Evolutionary conservation across 768 basidiomycete genomes (phyloP).

Genomic region (Zangia roseola): DNA sequence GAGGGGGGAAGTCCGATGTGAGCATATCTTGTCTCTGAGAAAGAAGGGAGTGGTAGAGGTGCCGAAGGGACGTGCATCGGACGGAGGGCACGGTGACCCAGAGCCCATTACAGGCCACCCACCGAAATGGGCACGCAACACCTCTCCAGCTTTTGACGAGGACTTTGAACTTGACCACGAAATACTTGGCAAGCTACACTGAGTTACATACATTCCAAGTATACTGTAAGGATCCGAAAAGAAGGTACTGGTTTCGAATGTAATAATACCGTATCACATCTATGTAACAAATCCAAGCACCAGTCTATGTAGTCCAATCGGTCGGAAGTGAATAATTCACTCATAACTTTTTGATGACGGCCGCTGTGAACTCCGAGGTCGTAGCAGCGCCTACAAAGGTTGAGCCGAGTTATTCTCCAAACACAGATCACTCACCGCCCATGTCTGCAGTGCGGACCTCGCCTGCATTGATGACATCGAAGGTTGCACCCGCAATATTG

Average conservation of each 20-base stretch:
- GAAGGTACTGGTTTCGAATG: conserved; percentile 15
- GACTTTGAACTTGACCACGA: conserved; percentile 47
- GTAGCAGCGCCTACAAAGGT: conserved; percentile 66
- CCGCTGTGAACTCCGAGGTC: conserved; percentile 93
- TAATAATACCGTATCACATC: conserved; percentile 23
- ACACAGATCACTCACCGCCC: conserved; percentile 63
- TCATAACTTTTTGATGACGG: conserved; percentile 80
- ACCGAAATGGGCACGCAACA: conserved; percentile 40
- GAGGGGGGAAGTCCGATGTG: conserved; percentile 69
- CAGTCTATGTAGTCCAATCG: not conserved
- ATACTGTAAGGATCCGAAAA: conserved; percentile 5
- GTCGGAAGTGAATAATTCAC: not conserved
- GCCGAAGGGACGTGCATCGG: conserved; percentile 9
- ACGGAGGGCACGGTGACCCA: not conserved
- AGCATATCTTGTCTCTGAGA: conserved; percentile 61
- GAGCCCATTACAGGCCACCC: conserved; percentile 10
- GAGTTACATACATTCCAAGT: not conserved
- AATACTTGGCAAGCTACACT: conserved; percentile 28
- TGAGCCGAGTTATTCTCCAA: conserved; percentile 4
- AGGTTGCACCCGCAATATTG: conserved; percentile 87
- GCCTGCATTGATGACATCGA: conserved; percentile 86
- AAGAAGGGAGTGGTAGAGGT: conserved; percentile 28
- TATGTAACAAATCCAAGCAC: conserved; percentile 19
- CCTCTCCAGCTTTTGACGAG: conserved; percentile 44
- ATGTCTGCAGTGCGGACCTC: conserved; percentile 93